Evolutionary conservation across 2,329 filamentous ascomycete genomes (phyloP).

Genomic region (Metarhizium rileyi): DNA sequence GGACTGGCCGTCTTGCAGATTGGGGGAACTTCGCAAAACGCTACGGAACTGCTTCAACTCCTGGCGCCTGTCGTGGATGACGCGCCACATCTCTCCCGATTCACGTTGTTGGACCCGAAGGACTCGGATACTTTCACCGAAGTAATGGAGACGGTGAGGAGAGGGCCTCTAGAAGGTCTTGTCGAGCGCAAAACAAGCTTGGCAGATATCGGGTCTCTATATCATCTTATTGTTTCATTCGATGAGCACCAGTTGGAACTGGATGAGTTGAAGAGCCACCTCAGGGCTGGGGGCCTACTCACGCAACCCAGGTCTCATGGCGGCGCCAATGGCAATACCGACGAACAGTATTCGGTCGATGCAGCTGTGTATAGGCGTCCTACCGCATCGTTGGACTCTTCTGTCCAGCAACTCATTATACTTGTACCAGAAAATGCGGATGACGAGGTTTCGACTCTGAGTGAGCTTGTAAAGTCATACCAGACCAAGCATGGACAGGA

Average conservation of each 20-base stretch:
- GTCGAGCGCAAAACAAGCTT: slow-evolving; percentile 19
- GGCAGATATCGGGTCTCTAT: slow-evolving; percentile 16
- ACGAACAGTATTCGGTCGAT: background rate
- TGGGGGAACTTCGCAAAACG: slow-evolving; percentile 17
- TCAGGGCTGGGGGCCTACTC: slow-evolving; percentile 20
- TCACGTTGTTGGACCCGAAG: slow-evolving; percentile 17
- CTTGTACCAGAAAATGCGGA: slow-evolving; percentile 1
- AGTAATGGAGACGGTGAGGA: slow-evolving; percentile 8
- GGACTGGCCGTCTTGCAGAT: slow-evolving; percentile 29
- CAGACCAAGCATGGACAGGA: background rate
- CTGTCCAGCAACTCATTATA: background rate
- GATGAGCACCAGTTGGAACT: slow-evolving; percentile 9
- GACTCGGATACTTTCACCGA: slow-evolving; percentile 3
- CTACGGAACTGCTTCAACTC: slow-evolving; percentile 16
- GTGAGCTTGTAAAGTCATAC: background rate
- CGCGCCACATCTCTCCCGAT: slow-evolving; percentile 24
- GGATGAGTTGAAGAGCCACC: slow-evolving; percentile 11
- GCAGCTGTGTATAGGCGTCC: background rate
- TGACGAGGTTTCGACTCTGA: background rate
- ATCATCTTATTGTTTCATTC: slow-evolving; percentile 24
- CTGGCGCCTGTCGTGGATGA: slow-evolving; percentile 14
- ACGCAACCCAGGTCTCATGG: slow-evolving; percentile 5
- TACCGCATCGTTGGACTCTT: background rate
- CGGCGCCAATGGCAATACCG: background rate
- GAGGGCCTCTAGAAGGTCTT: slow-evolving; percentile 12